These are phyloP conservation scores for Penicillium rolfsii DNA, from an alignment of 2,329 filamentous ascomycete species.

Conservation along the genomic window DNA sequence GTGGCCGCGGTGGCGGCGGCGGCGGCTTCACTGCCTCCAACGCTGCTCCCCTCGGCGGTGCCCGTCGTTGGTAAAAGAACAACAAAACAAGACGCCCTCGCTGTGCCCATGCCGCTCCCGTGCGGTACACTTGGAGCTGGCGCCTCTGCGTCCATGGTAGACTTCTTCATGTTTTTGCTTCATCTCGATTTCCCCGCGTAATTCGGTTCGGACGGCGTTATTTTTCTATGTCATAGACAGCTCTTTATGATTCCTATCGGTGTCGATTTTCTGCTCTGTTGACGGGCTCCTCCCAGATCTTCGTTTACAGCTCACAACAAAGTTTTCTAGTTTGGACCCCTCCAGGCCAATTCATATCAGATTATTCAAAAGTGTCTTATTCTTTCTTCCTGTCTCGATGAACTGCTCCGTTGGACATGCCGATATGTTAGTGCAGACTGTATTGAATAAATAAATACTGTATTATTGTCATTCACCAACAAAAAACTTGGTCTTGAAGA, in stretches of 20 bases:
- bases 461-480: background rate
- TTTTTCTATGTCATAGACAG: conserved; percentile 44
- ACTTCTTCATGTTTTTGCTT: conserved; percentile 29
- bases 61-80: conserved; percentile 59
- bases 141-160: conserved; percentile 36
- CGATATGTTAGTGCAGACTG: conserved; percentile 5
- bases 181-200: conserved; percentile 34
- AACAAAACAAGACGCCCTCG: background rate
- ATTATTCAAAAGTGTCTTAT: conserved; percentile 27
- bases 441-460: conserved; percentile 18
- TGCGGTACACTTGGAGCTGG: conserved; percentile 31
- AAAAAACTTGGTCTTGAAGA: background rate
- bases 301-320: conserved; percentile 11
- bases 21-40: conserved; percentile 62
- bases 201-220: conserved; percentile 44
- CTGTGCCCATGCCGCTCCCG: conserved; percentile 8
- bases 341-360: conserved; percentile 21
- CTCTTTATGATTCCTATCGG: conserved; percentile 31
- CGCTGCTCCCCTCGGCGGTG: conserved; percentile 59
- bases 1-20: conserved; percentile 59
- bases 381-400: background rate
- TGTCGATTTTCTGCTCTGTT: conserved; percentile 13
- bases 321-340: conserved; percentile 18
- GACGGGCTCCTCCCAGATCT: conserved; percentile 16
- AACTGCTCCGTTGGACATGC: background rate